phyloP scores from a whole-genome alignment of 805 yeast genomes.

The Metschnikowia kofuensis region DNA sequence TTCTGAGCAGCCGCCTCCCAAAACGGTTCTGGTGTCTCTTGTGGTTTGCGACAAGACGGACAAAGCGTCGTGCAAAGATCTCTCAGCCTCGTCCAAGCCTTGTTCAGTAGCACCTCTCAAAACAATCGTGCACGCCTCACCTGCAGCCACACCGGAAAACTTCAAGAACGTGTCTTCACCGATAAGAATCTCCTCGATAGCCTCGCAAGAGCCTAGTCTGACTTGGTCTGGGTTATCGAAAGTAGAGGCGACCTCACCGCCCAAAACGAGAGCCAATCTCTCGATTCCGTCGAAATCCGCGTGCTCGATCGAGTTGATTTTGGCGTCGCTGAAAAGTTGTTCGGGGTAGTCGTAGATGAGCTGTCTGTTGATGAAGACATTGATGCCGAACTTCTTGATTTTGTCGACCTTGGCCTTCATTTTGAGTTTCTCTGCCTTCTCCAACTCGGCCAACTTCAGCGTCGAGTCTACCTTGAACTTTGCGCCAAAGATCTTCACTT shows the following conservation, averaged over 20 bases:
- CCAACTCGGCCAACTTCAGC: slow-evolving; percentile 88
- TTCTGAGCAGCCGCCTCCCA: slow-evolving; percentile 92
- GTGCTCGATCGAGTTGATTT: slow-evolving; percentile 91
- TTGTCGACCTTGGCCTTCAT: slow-evolving; percentile 88
- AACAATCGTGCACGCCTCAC: slow-evolving; percentile 94
- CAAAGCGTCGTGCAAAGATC: slow-evolving; percentile 84
- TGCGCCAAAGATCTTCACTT: slow-evolving; percentile 96
- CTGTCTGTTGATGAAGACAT: slow-evolving; percentile 93
- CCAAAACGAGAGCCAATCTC: slow-evolving; percentile 92
- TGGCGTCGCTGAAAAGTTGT: slow-evolving; percentile 83
- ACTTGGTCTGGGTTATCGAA: slow-evolving; percentile 90
- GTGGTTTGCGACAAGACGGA: slow-evolving; percentile 95
- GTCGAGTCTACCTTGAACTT: slow-evolving; percentile 96
- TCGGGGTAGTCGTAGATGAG: slow-evolving; percentile 98
- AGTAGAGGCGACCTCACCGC: slow-evolving; percentile 97
- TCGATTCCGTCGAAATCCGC: slow-evolving; percentile 99
- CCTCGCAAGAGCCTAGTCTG: slow-evolving; percentile 82
- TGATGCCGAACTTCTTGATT: slow-evolving; percentile 81
- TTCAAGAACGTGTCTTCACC: slow-evolving; percentile 90
- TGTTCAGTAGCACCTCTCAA: slow-evolving; percentile 60
- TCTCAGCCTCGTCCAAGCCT: slow-evolving; percentile 47
- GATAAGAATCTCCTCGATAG: slow-evolving; percentile 85
- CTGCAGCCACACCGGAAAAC: slow-evolving; percentile 93
- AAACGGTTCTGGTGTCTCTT: slow-evolving; percentile 82
- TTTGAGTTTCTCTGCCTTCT: slow-evolving; percentile 89